Base-by-base conservation (phyloP, 73 alveolate genomes). In the Tetrahymena malaccensis region DNA sequence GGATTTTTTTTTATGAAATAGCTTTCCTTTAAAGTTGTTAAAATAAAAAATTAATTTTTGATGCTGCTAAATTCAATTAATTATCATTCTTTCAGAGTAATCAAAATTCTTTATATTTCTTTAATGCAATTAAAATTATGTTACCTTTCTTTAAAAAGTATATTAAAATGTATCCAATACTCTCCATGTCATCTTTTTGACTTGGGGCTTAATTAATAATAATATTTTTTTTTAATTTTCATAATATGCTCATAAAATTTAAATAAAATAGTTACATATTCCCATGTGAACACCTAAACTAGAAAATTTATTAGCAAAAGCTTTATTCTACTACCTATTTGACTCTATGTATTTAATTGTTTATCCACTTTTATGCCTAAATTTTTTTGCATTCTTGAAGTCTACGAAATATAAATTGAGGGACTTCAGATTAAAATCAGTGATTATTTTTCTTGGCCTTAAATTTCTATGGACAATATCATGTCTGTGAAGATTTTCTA, bases 101-200 rank as follows among this genome's bases (percentile, higher is more conserved):
- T 40, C 44, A 6, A 15, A 40, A 40, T 40, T 40, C 44, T 40
- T 8, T 40, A 40, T 10, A 40, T 40, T 40, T 40, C 44, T 40
- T 40, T 40, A 40, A 0, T 40, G 9, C 3, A 40, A 40, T 40
- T 40, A 40, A 40, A 40, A 40, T 7, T 40, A 40, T 40, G 1
- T 95, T 94, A 85, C 96, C 96, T 85, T 44, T 95, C 94, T 43
- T 95, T 40, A 95, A 85, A 44, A 95, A 95, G 44, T 85, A 95
- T 50, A 95, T 85, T 43, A 95, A 55, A 22, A 95, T 95, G 40
- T 85, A 95, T 13, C 96, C 96, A 85, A 95, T 55, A 43, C 95
- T 44, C 89, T 95, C 96, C 34, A 95, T 34, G 56, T 95, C 96
- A 85, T 95, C 96, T 44, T 95, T 95, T 31, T 94, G 96, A 27